phyloP scores from a whole-genome alignment of 2,329 filamentous ascomycete genomes.

The Passalora sequoiae region DNA sequence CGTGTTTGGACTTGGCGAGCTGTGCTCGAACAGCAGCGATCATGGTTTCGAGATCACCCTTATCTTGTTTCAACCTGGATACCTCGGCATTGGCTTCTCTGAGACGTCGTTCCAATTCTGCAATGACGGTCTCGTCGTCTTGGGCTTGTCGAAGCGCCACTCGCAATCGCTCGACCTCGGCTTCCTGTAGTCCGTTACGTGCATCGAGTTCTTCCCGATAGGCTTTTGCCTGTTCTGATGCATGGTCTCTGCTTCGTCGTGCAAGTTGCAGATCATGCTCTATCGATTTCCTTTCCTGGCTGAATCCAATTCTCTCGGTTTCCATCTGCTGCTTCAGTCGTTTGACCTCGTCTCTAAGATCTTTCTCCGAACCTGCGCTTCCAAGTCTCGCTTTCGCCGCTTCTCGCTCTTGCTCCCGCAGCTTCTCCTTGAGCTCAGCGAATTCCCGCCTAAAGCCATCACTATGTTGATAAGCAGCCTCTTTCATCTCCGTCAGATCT shows the following conservation, averaged over 20 bases:
- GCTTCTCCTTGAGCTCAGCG: slow-evolving; percentile 20
- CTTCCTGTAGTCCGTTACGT: slow-evolving; percentile 19
- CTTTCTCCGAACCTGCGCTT: slow-evolving; percentile 7
- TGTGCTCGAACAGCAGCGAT: slow-evolving; percentile 13
- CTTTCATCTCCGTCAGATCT: slow-evolving; percentile 23
- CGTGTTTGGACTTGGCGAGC: slow-evolving; percentile 14
- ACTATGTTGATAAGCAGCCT: slow-evolving; percentile 21
- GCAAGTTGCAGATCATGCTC: slow-evolving; percentile 24
- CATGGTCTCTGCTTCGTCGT: slow-evolving; percentile 18
- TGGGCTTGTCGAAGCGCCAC: slow-evolving; percentile 19
- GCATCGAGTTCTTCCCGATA: slow-evolving; percentile 25
- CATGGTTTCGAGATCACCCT: slow-evolving; percentile 14
- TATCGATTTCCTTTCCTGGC: slow-evolving; percentile 14
- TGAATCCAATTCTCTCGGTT: slow-evolving; percentile 14
- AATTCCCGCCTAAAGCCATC: slow-evolving; percentile 24
- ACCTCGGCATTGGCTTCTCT: slow-evolving; percentile 20
- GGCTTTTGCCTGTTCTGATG: slow-evolving; percentile 18
- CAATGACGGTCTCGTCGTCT: slow-evolving; percentile 16
- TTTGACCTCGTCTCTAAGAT: slow-evolving; percentile 20
- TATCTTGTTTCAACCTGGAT: slow-evolving; percentile 15
- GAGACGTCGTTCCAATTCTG: slow-evolving; percentile 22
- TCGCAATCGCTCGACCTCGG: slow-evolving; percentile 21
- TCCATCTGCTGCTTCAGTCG: slow-evolving; percentile 20
- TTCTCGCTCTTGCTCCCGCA: slow-evolving; percentile 16
- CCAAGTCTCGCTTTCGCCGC: slow-evolving; percentile 12